phyloP scores from a whole-genome alignment of 768 basidiomycete species.

The Inosperma sp. region DNA sequence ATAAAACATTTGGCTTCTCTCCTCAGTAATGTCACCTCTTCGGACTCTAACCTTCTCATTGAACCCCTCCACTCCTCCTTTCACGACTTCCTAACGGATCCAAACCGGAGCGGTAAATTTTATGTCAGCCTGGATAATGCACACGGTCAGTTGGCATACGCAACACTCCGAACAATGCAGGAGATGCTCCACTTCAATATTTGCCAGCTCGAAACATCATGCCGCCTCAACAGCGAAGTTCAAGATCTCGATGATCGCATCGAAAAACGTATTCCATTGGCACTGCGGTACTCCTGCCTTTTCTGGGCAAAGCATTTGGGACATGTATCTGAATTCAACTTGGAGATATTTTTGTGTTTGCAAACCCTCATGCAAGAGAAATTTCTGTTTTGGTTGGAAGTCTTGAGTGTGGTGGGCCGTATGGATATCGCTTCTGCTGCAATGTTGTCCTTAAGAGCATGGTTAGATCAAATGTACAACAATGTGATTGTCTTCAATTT shows the following conservation, averaged over 20 bases:
- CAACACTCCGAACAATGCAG: slow-evolving; percentile 27
- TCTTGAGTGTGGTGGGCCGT: slow-evolving; percentile 19
- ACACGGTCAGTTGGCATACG: slow-evolving; percentile 19
- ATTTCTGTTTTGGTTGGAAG: slow-evolving; percentile 32
- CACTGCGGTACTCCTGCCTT: slow-evolving; percentile 27
- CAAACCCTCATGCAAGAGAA: slow-evolving; percentile 19
- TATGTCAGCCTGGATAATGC: slow-evolving; percentile 13
- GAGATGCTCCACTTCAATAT: slow-evolving; percentile 33
- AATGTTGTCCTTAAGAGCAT: neutral
- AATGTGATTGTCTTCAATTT: neutral
- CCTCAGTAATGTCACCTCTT: slow-evolving; percentile 17
- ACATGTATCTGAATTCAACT: neutral
- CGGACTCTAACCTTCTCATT: slow-evolving; percentile 10
- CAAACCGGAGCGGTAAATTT: slow-evolving; percentile 14
- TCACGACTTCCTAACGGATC: slow-evolving; percentile 22
- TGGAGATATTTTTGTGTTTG: slow-evolving; percentile 13
- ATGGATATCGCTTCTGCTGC: neutral
- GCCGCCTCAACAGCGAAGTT: slow-evolving; percentile 25
- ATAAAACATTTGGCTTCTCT: slow-evolving; percentile 20
- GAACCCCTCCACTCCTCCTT: slow-evolving; percentile 25
- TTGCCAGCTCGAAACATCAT: slow-evolving; percentile 28
- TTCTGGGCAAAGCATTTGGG: slow-evolving; percentile 30
- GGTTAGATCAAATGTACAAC: neutral
- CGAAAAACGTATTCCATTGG: slow-evolving; percentile 18
- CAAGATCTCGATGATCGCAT: slow-evolving; percentile 20